Base-by-base conservation (phyloP, 345 rosid species). In the Lagerstroemia speciosa region DNA sequence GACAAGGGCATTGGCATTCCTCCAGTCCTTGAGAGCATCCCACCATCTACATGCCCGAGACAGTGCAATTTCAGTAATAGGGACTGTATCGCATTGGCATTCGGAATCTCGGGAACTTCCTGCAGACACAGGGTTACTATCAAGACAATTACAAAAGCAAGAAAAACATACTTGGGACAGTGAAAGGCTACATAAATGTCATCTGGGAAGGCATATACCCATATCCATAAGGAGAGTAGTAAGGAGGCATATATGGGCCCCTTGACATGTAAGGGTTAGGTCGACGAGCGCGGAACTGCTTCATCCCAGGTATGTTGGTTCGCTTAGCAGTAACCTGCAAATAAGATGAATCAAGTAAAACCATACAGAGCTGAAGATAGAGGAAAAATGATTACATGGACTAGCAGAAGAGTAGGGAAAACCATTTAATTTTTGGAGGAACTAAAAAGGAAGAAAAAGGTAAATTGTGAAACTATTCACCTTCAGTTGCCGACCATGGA, bases 241-340 rank as follows among this genome's bases (percentile, higher is more conserved):
- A 74, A 40, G 87, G 87, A 65, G 89, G 69, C 74, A 84, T 32
- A 68, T 60, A 76, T 36, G 79, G 67, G 9, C 81, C 80, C 71
- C 86, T 78, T 5, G 81, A 71, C 77, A 72, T 66, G 46, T 66
- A 83, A 8, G 88, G 83, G 67, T 65, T 86, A 67, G 83, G 8
- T 48, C 84, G 81, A 63, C 86, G 84, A 37, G 87, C 84, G 5
- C 81, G 91, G 57, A 76, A 78, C 69, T 82, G 95, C 83, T 86
- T 89, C 95, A 89, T 84, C 58, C 95, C 95, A 61, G 95, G 95
- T 31, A 86, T 32, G 69, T 85, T 89, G 68, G 89, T 84, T 69
- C 89, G 74, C 81, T 89, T 89, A 1, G 80, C 83, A 19, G 88
- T 84, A 36, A 89, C 84, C 95, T 86, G 70, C 24, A 70, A 57